Percentiles rank a stretch among this genome's conserved stretches.
Evolutionary conservation across 139 green algal species (phyloP).

Genomic region (Diplosphaera chodatii): DNA sequence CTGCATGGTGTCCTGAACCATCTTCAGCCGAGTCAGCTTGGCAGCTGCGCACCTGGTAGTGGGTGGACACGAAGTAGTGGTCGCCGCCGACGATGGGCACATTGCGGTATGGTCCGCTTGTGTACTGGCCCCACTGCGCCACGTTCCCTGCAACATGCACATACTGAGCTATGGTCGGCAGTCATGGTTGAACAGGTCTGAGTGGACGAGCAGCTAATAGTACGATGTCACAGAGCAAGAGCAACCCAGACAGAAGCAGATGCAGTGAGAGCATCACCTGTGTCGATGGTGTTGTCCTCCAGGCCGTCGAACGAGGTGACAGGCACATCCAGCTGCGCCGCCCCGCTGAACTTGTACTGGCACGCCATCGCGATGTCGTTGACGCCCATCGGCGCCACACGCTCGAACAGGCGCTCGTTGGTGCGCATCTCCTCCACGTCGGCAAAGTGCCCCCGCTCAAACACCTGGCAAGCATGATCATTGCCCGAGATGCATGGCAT

Average conservation of each 20-base stretch:
- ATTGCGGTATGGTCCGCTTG: constrained; percentile 7
- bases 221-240: too few relatives aligned
- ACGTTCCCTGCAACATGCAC: constrained; percentile 8
- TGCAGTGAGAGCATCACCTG: not conserved
- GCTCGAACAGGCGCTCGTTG: constrained; percentile 35
- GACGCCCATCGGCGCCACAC: constrained; percentile 37
- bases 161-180: too few relatives aligned
- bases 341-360: constrained; percentile 19
- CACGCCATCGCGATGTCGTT: constrained; percentile 48
- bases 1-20: not conserved
- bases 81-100: constrained; percentile 19
- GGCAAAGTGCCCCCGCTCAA: constrained; percentile 38
- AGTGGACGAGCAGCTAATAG: too few relatives aligned
- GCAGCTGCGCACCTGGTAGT: not conserved
- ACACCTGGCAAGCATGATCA: too few relatives aligned
- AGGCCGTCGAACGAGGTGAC: constrained; percentile 29
- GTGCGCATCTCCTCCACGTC: constrained; percentile 40
- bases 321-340: constrained; percentile 11
- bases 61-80: constrained; percentile 44
- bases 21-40: not conserved
- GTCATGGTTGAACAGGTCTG: too few relatives aligned
- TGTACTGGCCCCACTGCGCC: constrained; percentile 23
- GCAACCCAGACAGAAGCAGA: too few relatives aligned
- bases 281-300: constrained; percentile 29
- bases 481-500: too few relatives aligned